These are phyloP conservation scores for Tubosaeta brunneosetosa DNA, from an alignment of 768 basidiomycete species.

Conservation along the genomic window DNA sequence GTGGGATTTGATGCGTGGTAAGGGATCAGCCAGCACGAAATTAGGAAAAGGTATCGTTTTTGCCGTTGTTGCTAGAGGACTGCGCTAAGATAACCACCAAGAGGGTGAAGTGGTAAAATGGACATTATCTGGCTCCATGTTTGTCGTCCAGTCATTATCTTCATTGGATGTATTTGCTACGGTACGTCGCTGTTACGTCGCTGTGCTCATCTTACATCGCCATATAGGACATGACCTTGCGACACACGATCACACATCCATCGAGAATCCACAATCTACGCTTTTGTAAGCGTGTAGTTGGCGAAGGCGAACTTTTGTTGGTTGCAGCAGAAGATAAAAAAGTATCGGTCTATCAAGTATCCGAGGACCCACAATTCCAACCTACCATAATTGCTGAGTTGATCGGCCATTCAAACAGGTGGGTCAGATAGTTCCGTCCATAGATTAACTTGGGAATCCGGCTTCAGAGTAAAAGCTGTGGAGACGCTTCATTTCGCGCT, in stretches of 20 bases:
- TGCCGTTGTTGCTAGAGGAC: background rate
- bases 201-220: background rate
- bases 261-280: constrained; percentile 81
- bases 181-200: constrained; percentile 33
- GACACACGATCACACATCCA: constrained; percentile 69
- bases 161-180: constrained; percentile 82
- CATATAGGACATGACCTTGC: constrained; percentile 68
- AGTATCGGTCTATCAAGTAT: constrained; percentile 68
- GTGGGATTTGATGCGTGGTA: constrained; percentile 99
- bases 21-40: constrained; percentile 83
- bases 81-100: constrained; percentile 23
- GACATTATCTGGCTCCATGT: constrained; percentile 70
- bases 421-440: background rate
- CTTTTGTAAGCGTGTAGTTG: constrained; percentile 61
- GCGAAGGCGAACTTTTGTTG: constrained; percentile 64
- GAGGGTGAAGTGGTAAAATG: constrained; percentile 94
- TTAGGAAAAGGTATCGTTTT: constrained; percentile 69
- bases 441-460: background rate
- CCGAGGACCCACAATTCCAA: constrained; percentile 37
- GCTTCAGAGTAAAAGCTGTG: constrained; percentile 71
- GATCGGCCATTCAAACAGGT: constrained; percentile 87
- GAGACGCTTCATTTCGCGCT: constrained; percentile 61
- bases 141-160: constrained; percentile 73
- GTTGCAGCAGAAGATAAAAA: constrained; percentile 90
- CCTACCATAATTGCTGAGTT: constrained; percentile 67